Evolutionary conservation across 805 yeast genomes (phyloP), one percentile per base, ranked within the genome.

Genomic region (Yarrowia sp.): DNA sequence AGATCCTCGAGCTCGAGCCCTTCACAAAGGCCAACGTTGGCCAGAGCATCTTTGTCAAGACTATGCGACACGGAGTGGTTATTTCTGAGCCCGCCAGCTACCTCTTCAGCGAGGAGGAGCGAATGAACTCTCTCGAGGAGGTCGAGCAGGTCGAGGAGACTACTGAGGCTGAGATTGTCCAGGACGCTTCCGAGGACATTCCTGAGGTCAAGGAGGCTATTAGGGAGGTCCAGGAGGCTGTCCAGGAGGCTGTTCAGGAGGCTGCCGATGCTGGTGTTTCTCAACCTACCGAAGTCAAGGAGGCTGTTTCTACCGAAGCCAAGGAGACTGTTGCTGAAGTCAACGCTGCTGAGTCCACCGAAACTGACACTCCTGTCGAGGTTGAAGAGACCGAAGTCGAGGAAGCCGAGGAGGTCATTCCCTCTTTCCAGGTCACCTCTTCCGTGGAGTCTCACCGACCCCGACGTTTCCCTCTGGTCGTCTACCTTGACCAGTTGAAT

Each of bases 401-500:
- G 18, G 44, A 13, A 3, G 10, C 24, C 13, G 33, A 42, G 9
- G 33, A 42, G 22, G 4, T 18, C 8, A 27, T 27, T 13, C 58
- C 58, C 18, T 16, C 31, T 7, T 51, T 51, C 32, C 41, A 33
- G 24, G 58, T 51, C 33, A 51, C 58, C 9, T 51, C 58, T 14
- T 25, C 55, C 14, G 56, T 32, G 21, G 25, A 25, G 35, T 44
- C 42, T 29, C 42, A 53, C 24, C 36, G 46, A 14, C 39, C 47
- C 22, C 12, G 65, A 41, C 42, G 61, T 13, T 61, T 73, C 67
- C 96, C 97, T 2, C 68, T 91, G 16, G 97, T 90, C 0, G 66
- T 90, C 3, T 90, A 80, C 67, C 73, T 90, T 24, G 97, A 90
- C 72, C 90, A 88, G 63, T 79, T 91, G 44, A 83, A 88, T 13